Percentiles rank a stretch among this genome's conserved stretches.
phyloP scores from a whole-genome alignment of 495 filamentous ascomycete species.

The Sphaerosporella brunnea region DNA sequence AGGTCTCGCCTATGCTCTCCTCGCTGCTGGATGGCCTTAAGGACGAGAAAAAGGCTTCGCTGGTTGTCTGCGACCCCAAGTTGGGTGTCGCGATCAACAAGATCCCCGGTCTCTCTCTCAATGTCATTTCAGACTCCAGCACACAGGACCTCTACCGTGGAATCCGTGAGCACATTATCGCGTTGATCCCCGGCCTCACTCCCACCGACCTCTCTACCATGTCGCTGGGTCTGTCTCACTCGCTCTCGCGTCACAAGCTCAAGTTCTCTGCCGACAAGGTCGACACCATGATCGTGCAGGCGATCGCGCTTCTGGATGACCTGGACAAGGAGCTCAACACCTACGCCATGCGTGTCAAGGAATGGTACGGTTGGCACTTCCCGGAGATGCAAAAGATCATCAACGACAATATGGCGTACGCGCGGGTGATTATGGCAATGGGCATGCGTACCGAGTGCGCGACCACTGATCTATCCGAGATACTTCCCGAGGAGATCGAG shows the following conservation, averaged over 20 bases:
- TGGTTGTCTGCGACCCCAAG: conserved; percentile 90
- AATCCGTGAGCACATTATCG: conserved; percentile 75
- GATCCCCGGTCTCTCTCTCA: conserved; percentile 68
- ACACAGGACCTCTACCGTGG: conserved; percentile 82
- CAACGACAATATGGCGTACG: conserved; percentile 93
- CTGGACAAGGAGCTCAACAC: conserved; percentile 97
- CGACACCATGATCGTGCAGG: conserved; percentile 97
- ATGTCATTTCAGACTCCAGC: conserved; percentile 66
- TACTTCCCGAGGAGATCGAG: conserved; percentile 94
- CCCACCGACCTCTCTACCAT: conserved; percentile 77
- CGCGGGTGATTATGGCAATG: conserved; percentile 67
- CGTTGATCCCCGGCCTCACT: conserved; percentile 75
- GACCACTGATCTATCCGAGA: conserved; percentile 64
- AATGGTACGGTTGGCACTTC: conserved; percentile 99
- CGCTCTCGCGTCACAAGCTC: conserved; percentile 91
- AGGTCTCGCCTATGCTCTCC: conserved; percentile 81
- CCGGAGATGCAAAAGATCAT: conserved; percentile 92
- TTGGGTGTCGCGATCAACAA: conserved; percentile 85
- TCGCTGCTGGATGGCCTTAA: conserved; percentile 74
- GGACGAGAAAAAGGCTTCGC: conserved; percentile 90
- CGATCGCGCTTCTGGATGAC: conserved; percentile 83
- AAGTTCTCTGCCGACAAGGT: conserved; percentile 99
- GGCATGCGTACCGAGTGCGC: conserved; percentile 67
- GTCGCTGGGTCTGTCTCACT: conserved; percentile 90
- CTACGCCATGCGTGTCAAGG: conserved; percentile 97